A percentile compares a stretch with the other conserved stretches of the same genome.
phyloP scores from a whole-genome alignment of 192 early-diverging fungal genomes.

The Backusella australiensis region DNA sequence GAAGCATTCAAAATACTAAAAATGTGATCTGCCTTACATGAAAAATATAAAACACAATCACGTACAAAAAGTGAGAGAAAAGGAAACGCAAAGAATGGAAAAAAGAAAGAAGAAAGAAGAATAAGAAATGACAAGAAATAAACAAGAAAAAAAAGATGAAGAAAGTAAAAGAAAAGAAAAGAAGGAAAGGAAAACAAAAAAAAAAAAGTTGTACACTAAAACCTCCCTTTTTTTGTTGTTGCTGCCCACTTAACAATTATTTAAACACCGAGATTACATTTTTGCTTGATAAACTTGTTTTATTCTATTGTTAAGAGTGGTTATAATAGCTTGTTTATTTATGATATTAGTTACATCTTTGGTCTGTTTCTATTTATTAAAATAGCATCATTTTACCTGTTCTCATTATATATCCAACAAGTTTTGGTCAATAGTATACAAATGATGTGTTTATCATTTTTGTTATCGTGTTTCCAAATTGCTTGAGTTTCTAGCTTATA shows the following conservation, averaged over 20 bases:
- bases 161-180: background rate
- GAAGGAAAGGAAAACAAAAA: background rate
- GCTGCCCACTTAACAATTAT: background rate
- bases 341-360: background rate
- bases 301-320: background rate
- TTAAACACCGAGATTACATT: background rate
- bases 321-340: background rate
- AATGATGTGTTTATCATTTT: background rate
- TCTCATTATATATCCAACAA: background rate
- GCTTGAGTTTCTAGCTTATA: background rate
- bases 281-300: background rate
- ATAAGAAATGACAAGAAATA: background rate
- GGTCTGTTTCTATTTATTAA: background rate
- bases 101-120: background rate
- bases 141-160: background rate
- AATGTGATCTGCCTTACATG: background rate
- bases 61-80: background rate
- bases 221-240: constrained; percentile 2
- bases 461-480: background rate
- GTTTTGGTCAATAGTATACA: background rate
- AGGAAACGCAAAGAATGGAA: background rate
- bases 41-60: background rate
- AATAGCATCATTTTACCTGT: background rate
- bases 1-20: background rate
- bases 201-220: background rate